A percentile compares a stretch with the other conserved stretches of the same genome.
phyloP scores from a whole-genome alignment of 371 early-diverging fungal species.

The Parasitella parasitica region DNA sequence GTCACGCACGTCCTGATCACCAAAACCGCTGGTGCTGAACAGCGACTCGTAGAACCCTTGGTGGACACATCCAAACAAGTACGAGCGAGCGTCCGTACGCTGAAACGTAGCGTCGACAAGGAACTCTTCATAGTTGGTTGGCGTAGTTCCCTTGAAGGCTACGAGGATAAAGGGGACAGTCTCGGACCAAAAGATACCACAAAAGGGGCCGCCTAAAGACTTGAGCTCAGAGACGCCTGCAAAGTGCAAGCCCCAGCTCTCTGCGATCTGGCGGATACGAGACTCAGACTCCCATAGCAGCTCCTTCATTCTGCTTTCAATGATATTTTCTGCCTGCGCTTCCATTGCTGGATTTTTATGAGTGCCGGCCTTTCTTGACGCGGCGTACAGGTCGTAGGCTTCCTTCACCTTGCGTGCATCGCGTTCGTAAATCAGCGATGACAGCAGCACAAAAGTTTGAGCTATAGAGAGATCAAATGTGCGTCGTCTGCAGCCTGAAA shows the following conservation, averaged over 20 bases:
- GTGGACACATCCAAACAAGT: constrained; percentile 38
- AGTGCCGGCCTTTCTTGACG: not conserved
- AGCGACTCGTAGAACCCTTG: constrained; percentile 40
- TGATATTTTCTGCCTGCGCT: not conserved
- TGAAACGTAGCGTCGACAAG: constrained; percentile 37
- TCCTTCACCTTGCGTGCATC: constrained; percentile 37
- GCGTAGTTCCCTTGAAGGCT: constrained; percentile 49
- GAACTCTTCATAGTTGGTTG: constrained; percentile 43
- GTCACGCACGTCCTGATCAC: constrained; percentile 33
- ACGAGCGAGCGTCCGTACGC: constrained; percentile 34
- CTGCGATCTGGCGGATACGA: constrained; percentile 21
- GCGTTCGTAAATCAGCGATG: constrained; percentile 44
- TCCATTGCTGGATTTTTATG: not conserved
- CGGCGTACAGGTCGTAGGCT: constrained; percentile 19
- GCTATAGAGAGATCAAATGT: constrained; percentile 36
- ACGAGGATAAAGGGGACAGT: constrained; percentile 39
- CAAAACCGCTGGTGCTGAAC: constrained; percentile 25
- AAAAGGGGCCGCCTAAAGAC: constrained; percentile 49
- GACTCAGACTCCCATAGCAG: constrained; percentile 26
- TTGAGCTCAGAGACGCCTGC: constrained; percentile 51
- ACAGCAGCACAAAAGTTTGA: constrained; percentile 23
- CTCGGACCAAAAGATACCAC: constrained; percentile 51
- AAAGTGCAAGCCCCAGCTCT: constrained; percentile 43
- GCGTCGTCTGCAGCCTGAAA: constrained; percentile 17
- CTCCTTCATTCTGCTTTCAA: constrained; percentile 11